Evolutionary conservation across 1,139 yeast species (phyloP).

Genomic region (Pneumocystis wakefieldiae): DNA sequence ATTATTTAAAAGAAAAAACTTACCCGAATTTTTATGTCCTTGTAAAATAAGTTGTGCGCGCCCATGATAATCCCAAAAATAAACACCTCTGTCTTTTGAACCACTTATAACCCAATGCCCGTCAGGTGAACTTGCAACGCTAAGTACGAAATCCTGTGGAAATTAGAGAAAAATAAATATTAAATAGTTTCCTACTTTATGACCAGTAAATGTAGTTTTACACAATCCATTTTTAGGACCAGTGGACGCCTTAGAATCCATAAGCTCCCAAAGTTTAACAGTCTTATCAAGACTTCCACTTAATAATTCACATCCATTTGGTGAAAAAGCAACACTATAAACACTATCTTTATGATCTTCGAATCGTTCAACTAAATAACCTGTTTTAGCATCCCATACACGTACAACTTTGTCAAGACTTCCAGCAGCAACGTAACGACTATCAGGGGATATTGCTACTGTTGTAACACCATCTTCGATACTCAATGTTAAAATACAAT

Average conservation of each 20-base stretch:
- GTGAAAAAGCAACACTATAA: constrained; percentile 91
- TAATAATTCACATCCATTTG: constrained; percentile 79
- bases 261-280: constrained; percentile 85
- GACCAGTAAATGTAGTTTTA: constrained; percentile 89
- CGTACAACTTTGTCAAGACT: constrained; percentile 89
- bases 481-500: constrained; percentile 63
- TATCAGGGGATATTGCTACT: constrained; percentile 93
- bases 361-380: constrained; percentile 71
- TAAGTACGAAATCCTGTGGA: constrained; percentile 60
- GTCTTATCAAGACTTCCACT: constrained; percentile 96
- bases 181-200: constrained; percentile 30
- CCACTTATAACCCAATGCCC: constrained; percentile 86
- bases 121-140: constrained; percentile 90
- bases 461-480: constrained; percentile 98
- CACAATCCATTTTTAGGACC: constrained; percentile 37
- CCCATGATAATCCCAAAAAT: constrained; percentile 89
- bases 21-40: constrained; percentile 75
- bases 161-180: not conserved
- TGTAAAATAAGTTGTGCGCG: constrained; percentile 90
- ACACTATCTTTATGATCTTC: constrained; percentile 97
- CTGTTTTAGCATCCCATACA: constrained; percentile 93
- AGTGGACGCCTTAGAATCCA: constrained; percentile 29
- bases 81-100: constrained; percentile 92
- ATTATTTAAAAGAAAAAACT: too few relatives aligned
- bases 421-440: constrained; percentile 89